Evolutionary conservation across 225 moss, liverwort and hornwort species (phyloP).

Genomic region (Thuidium tamariscinum): DNA sequence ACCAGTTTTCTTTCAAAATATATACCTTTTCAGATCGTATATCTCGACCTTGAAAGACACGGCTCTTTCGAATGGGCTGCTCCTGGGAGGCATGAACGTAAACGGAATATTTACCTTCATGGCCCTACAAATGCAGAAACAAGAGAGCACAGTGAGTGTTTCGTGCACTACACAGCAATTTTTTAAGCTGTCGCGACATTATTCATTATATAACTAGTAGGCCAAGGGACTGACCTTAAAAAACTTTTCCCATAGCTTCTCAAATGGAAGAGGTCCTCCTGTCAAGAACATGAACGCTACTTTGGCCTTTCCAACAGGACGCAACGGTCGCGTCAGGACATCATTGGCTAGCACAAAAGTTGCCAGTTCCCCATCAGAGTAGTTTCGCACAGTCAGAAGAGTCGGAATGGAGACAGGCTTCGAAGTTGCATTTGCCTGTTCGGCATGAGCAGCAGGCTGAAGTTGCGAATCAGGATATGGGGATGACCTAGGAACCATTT

Average conservation of each 20-base stretch:
- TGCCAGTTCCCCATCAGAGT: slow-evolving; percentile 22
- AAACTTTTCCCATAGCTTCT: slow-evolving; percentile 35
- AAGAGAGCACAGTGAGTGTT: background rate
- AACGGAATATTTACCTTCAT: slow-evolving; percentile 54
- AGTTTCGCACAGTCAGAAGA: slow-evolving; percentile 8
- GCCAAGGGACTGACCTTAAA: slow-evolving; percentile 18
- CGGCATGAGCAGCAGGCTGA: background rate
- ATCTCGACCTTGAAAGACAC: slow-evolving; percentile 51
- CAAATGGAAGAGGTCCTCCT: slow-evolving; percentile 27
- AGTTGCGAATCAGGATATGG: background rate
- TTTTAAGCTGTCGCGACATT: background rate
- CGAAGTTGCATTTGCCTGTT: background rate
- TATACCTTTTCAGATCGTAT: slow-evolving; percentile 57
- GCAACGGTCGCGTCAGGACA: slow-evolving; percentile 6
- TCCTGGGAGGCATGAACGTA: slow-evolving; percentile 72
- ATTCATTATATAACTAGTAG: background rate
- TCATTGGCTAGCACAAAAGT: slow-evolving; percentile 29
- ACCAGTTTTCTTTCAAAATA: background rate
- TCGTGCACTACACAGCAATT: background rate
- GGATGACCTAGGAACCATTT: background rate
- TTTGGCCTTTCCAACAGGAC: slow-evolving; percentile 5
- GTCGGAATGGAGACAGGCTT: background rate
- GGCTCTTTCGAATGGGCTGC: slow-evolving; percentile 38
- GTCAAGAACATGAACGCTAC: slow-evolving; percentile 53
- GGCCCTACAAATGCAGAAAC: slow-evolving; percentile 37